Evolutionary conservation across 1,284 basidiomycete genomes (phyloP), one percentile per base, ranked within the genome.

Genomic region (Trametes polyzona): DNA sequence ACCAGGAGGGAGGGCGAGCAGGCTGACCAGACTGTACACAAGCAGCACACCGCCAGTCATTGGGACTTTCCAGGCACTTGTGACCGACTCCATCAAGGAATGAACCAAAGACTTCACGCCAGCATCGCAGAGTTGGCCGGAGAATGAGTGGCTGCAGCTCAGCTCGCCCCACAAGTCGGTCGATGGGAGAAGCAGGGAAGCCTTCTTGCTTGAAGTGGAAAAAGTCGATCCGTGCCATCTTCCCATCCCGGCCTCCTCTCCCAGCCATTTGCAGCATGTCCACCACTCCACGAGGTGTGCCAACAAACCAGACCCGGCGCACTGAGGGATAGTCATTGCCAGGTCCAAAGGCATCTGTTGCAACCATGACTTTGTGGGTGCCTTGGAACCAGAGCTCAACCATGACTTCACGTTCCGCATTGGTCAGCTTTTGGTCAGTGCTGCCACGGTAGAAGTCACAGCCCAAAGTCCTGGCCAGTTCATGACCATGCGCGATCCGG

Each of bases 331-430:
- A 55, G 58, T 59, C 58, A 19, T 49, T 47, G 30, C 58, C 58
- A 12, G 58, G 52, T 17, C 48, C 58, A 48, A 59, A 59, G 10
- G 58, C 58, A 48, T 51, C 44, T 16, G 58, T 59, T n/a, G 48
- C 49, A 1, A 47, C 49, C 58, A 59, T 59, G 41, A 39, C n/a
- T 11, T 48, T 55, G 30, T 37, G n/a, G 0, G 1, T 12, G 6
- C 58, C 58, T 2, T 21, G 14, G 17, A n/a, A 26, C 58, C 58
- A 59, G 2, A n/a, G 35, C 7, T 37, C 21, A 21, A 40, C 50
- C 14, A 52, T 47, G 2, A 19, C 35, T 2, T 49, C 41, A 2
- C 46, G 29, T 14, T 55, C 23, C 26, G 36, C 21, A 33, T 53
- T 16, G 1, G 16, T 50, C 16, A 56, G 33, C 2, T 36, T n/a